Conservation (phyloP, 495 filamentous ascomycete genomes). For the Glutinoglossum americanum region DNA sequence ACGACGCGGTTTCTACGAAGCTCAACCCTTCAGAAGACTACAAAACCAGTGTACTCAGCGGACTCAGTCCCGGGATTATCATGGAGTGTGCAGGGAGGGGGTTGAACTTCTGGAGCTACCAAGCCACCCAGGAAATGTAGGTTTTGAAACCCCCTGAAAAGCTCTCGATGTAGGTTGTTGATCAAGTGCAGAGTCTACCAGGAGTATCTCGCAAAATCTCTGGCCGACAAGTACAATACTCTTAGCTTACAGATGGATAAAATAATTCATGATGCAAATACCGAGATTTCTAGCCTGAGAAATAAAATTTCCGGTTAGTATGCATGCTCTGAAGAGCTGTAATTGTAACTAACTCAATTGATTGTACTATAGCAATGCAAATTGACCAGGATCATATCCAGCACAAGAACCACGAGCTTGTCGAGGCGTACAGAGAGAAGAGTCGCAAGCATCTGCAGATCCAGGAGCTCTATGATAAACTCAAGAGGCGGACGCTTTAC, state of each 20-base stretch:
- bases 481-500: slow-evolving; percentile 53
- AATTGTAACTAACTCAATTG: neutral
- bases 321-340: neutral
- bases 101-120: slow-evolving; percentile 77
- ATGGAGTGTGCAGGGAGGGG: slow-evolving; percentile 81
- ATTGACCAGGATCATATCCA: slow-evolving; percentile 41
- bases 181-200: slow-evolving; percentile 47
- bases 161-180: slow-evolving; percentile 3
- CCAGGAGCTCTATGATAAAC: slow-evolving; percentile 63
- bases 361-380: slow-evolving; percentile 32
- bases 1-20: slow-evolving; percentile 55
- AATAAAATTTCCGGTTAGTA: slow-evolving; percentile 32
- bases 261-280: slow-evolving; percentile 60
- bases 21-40: slow-evolving; percentile 83
- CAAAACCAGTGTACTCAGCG: slow-evolving; percentile 76
- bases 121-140: slow-evolving; percentile 78
- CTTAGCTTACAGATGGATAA: slow-evolving; percentile 59
- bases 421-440: slow-evolving; percentile 48
- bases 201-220: slow-evolving; percentile 45
- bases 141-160: neutral
- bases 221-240: slow-evolving; percentile 51
- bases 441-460: slow-evolving; percentile 51
- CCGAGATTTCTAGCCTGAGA: slow-evolving; percentile 48
- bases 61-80: slow-evolving; percentile 60
- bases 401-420: slow-evolving; percentile 57